Conservation (phyloP, 306 rosid genomes). For the Vigna unguiculata region DNA sequence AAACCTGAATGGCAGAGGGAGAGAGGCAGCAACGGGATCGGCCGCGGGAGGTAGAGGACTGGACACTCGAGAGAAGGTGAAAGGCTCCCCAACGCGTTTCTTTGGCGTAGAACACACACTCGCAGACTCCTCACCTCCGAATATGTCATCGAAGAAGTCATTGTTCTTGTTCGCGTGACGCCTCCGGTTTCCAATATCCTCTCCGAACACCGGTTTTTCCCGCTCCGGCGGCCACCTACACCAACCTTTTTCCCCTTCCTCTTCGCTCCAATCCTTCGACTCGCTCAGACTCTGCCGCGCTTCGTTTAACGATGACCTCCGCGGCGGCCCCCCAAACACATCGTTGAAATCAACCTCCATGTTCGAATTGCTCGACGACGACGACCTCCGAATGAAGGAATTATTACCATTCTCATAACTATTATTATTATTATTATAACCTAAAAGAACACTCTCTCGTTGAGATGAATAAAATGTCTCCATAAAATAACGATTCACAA, state of each 20-base stretch:
- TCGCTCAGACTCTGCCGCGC: constrained; percentile 33
- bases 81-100: constrained; percentile 47
- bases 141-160: constrained; percentile 84
- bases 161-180: constrained; percentile 53
- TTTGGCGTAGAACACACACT: constrained; percentile 59
- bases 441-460: constrained; percentile 64
- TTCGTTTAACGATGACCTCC: constrained; percentile 64
- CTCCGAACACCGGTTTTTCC: constrained; percentile 89
- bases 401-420: not conserved
- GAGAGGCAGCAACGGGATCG: constrained; percentile 53
- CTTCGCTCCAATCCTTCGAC: not conserved
- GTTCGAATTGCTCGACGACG: constrained; percentile 46
- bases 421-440: constrained; percentile 33
- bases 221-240: constrained; percentile 48
- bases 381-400: constrained; percentile 18
- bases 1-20: constrained; percentile 67
- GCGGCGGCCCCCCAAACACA: constrained; percentile 94
- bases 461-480: constrained; percentile 54
- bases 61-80: constrained; percentile 32
- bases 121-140: constrained; percentile 63
- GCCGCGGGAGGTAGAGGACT: constrained; percentile 44
- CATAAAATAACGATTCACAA: constrained; percentile 35
- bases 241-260: constrained; percentile 36
- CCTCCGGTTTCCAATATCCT: constrained; percentile 54
- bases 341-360: constrained; percentile 81